phyloP scores from a whole-genome alignment of 768 basidiomycete genomes.

The Sutorius australiensis region DNA sequence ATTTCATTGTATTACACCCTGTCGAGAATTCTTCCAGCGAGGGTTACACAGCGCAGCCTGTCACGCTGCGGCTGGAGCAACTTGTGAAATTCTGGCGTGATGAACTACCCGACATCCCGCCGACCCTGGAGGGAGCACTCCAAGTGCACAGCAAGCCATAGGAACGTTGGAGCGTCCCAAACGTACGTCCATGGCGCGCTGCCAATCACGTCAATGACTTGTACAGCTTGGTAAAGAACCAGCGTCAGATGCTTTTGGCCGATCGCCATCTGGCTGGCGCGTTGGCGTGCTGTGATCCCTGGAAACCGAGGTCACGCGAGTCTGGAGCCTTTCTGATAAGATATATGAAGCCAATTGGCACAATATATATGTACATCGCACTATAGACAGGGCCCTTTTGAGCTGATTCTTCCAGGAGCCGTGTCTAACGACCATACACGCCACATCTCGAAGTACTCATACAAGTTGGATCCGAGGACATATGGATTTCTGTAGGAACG shows the following conservation, averaged over 20 bases:
- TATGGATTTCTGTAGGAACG: not conserved
- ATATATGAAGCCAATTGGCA: slow-evolving; percentile 10
- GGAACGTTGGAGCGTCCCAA: too few relatives aligned
- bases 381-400: not conserved
- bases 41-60: too few relatives aligned
- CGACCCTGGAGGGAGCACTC: too few relatives aligned
- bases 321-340: not conserved
- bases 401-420: not conserved
- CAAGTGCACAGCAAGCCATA: too few relatives aligned
- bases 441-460: not conserved
- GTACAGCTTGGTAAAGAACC: slow-evolving; percentile 25
- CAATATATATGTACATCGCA: not conserved
- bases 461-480: not conserved
- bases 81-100: too few relatives aligned
- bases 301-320: not conserved
- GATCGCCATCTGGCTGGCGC: not conserved
- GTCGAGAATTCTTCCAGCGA: too few relatives aligned
- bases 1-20: too few relatives aligned
- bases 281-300: not conserved
- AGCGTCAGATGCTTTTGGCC: not conserved
- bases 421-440: not conserved
- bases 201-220: not conserved
- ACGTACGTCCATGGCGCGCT: too few relatives aligned
- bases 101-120: too few relatives aligned
- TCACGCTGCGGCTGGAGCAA: too few relatives aligned